Evolutionary conservation across 2,329 filamentous ascomycete genomes (phyloP).

Genomic region (Allantophomopsis lycopodina): DNA sequence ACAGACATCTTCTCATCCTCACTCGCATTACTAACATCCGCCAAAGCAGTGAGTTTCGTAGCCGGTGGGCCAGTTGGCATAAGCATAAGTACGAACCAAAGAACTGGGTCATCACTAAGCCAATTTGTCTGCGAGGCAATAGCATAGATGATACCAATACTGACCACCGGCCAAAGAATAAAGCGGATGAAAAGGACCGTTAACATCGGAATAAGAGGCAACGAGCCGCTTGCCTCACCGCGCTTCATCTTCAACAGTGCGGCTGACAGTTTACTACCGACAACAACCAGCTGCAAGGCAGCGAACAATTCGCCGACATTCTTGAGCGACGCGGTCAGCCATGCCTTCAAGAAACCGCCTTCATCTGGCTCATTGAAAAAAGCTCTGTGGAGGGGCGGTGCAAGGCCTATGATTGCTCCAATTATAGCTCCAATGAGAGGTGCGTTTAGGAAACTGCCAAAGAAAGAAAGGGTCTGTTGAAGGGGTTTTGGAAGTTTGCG

Average conservation of each 20-base stretch:
- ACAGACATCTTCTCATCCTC: conserved; percentile 25
- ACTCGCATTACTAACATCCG: conserved; percentile 24
- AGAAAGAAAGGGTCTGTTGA: conserved; percentile 16
- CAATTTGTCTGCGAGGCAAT: conserved; percentile 35
- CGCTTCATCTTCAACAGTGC: conserved; percentile 33
- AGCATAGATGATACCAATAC: conserved; percentile 37
- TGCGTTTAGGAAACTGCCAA: conserved; percentile 38
- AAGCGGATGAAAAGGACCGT: conserved; percentile 41
- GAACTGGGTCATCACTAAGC: conserved; percentile 39
- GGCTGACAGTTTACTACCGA: conserved; percentile 46
- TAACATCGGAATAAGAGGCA: conserved; percentile 31
- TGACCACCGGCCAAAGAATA: conserved; percentile 42
- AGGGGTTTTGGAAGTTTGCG: conserved; percentile 9
- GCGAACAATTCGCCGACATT: conserved; percentile 52
- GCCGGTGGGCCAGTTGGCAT: conserved; percentile 30
- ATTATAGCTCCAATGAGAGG: conserved; percentile 44
- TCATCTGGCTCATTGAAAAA: conserved; percentile 44
- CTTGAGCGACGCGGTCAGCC: conserved; percentile 46
- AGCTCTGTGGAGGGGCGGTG: conserved; percentile 39
- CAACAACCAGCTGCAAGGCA: conserved; percentile 47
- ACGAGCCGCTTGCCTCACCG: conserved; percentile 23
- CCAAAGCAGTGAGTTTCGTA: conserved; percentile 28
- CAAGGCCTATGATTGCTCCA: conserved; percentile 43
- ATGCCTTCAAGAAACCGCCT: conserved; percentile 51
- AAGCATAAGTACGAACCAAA: conserved; percentile 41